Evolutionary conservation across 2,329 filamentous ascomycete species (phyloP), one percentile per base, ranked within the genome.

Genomic region (Fusarium hainanense): DNA sequence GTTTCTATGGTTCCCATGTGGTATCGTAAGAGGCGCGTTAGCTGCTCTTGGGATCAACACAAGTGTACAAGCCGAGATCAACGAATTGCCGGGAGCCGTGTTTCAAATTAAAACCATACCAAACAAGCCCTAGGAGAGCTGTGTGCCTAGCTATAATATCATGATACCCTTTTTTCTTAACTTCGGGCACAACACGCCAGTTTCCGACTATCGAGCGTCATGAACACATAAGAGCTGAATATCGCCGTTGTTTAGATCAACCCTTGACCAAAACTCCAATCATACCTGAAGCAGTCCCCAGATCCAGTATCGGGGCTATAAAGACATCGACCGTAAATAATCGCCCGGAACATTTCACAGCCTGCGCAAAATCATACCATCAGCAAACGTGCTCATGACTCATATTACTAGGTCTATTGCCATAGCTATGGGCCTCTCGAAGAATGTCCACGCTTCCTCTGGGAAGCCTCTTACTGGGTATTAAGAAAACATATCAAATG

Each of bases 1-100:
- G 92, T 98, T 97, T 79, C 85, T 99, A 16, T 98, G 93, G 88
- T 98, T 98, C 76, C 96, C 96, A 10, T 97, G 94, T 74, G 96
- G 96, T 48, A 87, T 99, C 50, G 93, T 99, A 65, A 88, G 95
- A 61, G 96, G 96, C 30, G 94, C 93, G n/a, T 83, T 99, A 51
- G 91, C 94, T n/a, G 94, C 92, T 52, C 85, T 99, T 83, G 96
- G 95, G 8, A 94, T 98, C 74, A 91, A 90, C 74, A 94, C 94
- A 12, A 97, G 91, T 2, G 95, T 99, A 3, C 93, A 97, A 74
- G 96, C 94, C 7, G 96, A 98, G 82, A 92, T 92, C 57, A 91
- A 85, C 58, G 95, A 97, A 78, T 84, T 99, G 57, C 96, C 96
- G 1, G 88, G 88, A 8, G 96, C 95, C 37, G 93, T 94, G 1